Evolutionary conservation across 2,329 filamentous ascomycete species (phyloP).

Genomic region (Botrytis hyacinthi): DNA sequence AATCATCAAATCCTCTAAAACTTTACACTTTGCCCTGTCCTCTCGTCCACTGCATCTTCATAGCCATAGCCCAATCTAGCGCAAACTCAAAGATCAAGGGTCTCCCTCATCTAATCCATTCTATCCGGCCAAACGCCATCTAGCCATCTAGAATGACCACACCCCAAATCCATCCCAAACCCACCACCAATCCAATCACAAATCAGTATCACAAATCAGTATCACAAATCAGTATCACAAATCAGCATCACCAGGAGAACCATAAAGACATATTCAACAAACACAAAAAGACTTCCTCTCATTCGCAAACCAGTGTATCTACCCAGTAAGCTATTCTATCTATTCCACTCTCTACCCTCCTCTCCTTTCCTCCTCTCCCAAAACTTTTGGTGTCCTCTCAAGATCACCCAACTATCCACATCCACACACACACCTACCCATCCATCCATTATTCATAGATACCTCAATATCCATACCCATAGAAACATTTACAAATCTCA

Average conservation of each 20-base stretch:
- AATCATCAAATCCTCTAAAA: background rate
- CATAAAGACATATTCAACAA: background rate
- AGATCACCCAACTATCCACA: background rate
- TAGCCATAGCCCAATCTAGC: background rate
- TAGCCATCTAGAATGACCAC: background rate
- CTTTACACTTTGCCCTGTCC: background rate
- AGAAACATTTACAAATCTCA: slow-evolving; percentile 6
- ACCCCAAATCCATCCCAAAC: no score
- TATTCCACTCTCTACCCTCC: background rate
- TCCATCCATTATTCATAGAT: background rate
- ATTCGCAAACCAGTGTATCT: background rate
- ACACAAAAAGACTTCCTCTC: background rate
- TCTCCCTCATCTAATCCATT: background rate
- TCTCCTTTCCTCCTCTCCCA: background rate
- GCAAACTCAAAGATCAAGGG: background rate
- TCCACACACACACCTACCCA: background rate
- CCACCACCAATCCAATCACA: background rate
- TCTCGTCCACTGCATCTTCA: background rate
- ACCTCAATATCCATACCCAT: background rate
- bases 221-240: background rate
- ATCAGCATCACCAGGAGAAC: background rate
- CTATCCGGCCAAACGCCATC: background rate
- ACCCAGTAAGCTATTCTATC: background rate
- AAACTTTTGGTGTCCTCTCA: background rate
- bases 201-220: background rate